Percentiles rank a stretch among this genome's conserved stretches.
Evolutionary conservation across 2,329 filamentous ascomycete genomes (phyloP).

Genomic region (Dactylonectria estremocensis): DNA sequence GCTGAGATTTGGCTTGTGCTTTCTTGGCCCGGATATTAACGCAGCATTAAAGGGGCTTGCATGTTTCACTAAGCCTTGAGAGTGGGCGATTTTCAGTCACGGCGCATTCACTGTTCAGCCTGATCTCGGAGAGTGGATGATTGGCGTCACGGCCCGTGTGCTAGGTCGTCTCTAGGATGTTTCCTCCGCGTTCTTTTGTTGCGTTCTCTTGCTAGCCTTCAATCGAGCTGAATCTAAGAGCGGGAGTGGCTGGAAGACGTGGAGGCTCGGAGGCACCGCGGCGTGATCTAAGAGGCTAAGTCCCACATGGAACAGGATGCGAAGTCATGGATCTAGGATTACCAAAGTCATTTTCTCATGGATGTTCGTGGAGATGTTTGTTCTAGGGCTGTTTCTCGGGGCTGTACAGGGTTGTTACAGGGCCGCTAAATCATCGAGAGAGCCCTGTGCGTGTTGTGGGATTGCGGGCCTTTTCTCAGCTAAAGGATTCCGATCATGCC

Average conservation of each 20-base stretch:
- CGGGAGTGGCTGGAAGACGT: background rate
- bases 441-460: too few species aligned
- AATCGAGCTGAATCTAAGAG: background rate
- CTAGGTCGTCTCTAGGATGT: background rate
- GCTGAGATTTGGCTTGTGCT: background rate
- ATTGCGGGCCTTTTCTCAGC: too few species aligned
- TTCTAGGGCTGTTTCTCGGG: too few species aligned
- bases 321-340: background rate
- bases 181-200: too few species aligned
- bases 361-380: too few species aligned
- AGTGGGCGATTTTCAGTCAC: background rate
- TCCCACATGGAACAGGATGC: background rate
- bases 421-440: too few species aligned
- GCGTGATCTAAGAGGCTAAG: background rate
- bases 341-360: too few species aligned
- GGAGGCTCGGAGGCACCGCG: background rate
- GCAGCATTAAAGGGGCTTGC: background rate
- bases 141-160: background rate
- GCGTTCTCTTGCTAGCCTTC: too few species aligned
- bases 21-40: background rate
- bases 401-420: too few species aligned
- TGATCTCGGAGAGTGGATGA: background rate
- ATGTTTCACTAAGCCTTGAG: constrained; percentile 1
- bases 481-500: too few species aligned
- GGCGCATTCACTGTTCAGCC: background rate